Evolutionary conservation across 805 yeast genomes (phyloP).

Genomic region (Yarrowia deformans): DNA sequence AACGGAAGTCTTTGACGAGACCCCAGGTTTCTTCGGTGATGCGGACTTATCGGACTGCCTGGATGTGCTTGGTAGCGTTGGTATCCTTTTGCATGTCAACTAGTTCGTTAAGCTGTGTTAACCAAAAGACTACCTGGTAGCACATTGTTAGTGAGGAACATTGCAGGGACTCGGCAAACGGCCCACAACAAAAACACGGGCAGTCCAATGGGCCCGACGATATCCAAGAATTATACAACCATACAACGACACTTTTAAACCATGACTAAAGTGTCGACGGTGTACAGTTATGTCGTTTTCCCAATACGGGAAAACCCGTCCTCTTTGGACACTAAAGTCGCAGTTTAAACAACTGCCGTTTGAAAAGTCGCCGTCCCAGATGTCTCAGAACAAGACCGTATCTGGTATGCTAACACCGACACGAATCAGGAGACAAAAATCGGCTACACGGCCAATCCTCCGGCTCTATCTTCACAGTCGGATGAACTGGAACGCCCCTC

Average conservation of each 20-base stretch:
- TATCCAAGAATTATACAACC: neutral
- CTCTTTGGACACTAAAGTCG: constrained; percentile 15
- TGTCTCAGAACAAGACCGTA: constrained; percentile 4
- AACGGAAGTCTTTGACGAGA: constrained; percentile 27
- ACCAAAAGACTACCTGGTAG: too few species aligned
- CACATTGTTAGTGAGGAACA: too few species aligned
- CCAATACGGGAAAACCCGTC: constrained; percentile 8
- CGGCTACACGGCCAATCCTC: too few species aligned
- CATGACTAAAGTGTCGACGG: neutral
- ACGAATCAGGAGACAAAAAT: neutral
- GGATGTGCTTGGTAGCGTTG: neutral
- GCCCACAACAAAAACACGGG: neutral
- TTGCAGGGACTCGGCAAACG: neutral
- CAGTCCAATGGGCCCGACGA: neutral
- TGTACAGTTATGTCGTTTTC: constrained; percentile 18
- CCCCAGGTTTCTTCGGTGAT: constrained; percentile 9
- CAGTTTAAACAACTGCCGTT: constrained; percentile 7
- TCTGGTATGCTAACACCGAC: too few species aligned
- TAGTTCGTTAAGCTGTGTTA: neutral
- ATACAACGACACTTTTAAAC: neutral
- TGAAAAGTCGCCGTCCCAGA: constrained; percentile 17
- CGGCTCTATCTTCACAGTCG: too few species aligned
- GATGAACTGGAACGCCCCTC: neutral
- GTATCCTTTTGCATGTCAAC: neutral
- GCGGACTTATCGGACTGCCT: constrained; percentile 16